Conservation (phyloP, 2,329 filamentous ascomycete genomes). For the Colletotrichum aenigma region DNA sequence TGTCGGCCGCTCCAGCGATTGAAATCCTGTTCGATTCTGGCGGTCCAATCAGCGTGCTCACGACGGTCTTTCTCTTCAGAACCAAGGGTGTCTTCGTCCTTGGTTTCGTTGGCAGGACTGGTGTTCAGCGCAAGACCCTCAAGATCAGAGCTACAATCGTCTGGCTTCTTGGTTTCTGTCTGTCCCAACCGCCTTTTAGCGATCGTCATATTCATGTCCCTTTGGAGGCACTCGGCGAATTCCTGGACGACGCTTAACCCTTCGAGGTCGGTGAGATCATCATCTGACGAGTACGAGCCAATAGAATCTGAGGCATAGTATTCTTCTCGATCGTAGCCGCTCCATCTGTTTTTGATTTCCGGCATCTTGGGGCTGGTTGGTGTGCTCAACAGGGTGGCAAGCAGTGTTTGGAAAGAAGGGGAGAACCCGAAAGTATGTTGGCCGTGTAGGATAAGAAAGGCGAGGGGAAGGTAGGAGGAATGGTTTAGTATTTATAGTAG, state of each 20-base stretch:
- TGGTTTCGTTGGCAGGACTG: not conserved
- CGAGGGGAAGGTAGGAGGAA: rapidly evolving
- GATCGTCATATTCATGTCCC: not conserved
- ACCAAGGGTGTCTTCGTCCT: rapidly evolving
- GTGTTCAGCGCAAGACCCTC: not conserved
- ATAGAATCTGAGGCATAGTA: not conserved
- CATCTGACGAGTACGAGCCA: not conserved
- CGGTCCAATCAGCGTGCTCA: not conserved
- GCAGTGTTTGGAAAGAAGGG: not conserved
- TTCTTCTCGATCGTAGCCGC: rapidly evolving
- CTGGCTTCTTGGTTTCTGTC: not conserved
- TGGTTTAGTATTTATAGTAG: not conserved
- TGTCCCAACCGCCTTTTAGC: not conserved
- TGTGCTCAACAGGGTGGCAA: rapidly evolving
- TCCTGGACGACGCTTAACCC: not conserved
- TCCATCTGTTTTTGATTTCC: rapidly evolving
- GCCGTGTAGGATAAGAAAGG: not conserved
- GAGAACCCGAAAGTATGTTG: no score
- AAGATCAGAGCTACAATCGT: not conserved
- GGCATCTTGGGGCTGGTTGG: not conserved
- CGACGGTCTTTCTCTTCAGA: not conserved
- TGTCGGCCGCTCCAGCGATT: not conserved
- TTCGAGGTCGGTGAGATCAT: not conserved
- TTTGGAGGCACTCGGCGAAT: not conserved
- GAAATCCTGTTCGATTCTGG: not conserved